These are phyloP conservation scores for Croton setiger DNA, from an alignment of 441 rosid genomes.

Conservation along the genomic window DNA sequence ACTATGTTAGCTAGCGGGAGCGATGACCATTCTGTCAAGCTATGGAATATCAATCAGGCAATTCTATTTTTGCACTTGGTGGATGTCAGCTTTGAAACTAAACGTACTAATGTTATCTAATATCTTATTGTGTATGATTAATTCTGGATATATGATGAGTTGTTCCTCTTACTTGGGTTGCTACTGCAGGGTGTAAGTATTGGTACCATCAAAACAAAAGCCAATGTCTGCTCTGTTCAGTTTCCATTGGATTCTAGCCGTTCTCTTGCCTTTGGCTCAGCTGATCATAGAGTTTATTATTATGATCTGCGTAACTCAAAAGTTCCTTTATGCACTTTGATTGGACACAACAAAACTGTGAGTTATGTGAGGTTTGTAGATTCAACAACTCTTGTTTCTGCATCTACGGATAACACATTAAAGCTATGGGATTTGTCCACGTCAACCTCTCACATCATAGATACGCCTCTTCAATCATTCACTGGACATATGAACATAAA, in stretches of 20 bases:
- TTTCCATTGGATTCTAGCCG: slow-evolving; percentile 80
- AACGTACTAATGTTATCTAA: slow-evolving; percentile 51
- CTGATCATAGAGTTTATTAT: slow-evolving; percentile 89
- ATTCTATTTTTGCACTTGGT: slow-evolving; percentile 70
- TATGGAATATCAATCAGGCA: slow-evolving; percentile 99
- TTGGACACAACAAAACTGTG: slow-evolving; percentile 88
- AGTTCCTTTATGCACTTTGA: slow-evolving; percentile 76
- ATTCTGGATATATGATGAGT: slow-evolving; percentile 43
- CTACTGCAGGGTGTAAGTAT: slow-evolving; percentile 78
- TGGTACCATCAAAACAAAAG: slow-evolving; percentile 85
- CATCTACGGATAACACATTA: slow-evolving; percentile 89
- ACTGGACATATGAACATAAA: slow-evolving; percentile 82
- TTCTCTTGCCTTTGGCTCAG: slow-evolving; percentile 90
- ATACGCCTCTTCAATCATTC: slow-evolving; percentile 78
- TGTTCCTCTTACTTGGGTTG: slow-evolving; percentile 40
- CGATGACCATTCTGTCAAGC: slow-evolving; percentile 89
- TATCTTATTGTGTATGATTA: slow-evolving; percentile 31
- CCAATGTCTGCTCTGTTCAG: slow-evolving; percentile 93
- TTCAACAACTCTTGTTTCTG: slow-evolving; percentile 67
- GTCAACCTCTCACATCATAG: slow-evolving; percentile 61
- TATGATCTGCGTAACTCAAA: slow-evolving; percentile 88
- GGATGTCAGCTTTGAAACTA: slow-evolving; percentile 87
- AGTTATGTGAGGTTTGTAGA: slow-evolving; percentile 91
- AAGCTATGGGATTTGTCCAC: slow-evolving; percentile 96
- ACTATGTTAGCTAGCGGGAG: slow-evolving; percentile 92